These are phyloP conservation scores for Tephrocybe sp. DNA, from an alignment of 768 basidiomycete species.

Conservation along the genomic window DNA sequence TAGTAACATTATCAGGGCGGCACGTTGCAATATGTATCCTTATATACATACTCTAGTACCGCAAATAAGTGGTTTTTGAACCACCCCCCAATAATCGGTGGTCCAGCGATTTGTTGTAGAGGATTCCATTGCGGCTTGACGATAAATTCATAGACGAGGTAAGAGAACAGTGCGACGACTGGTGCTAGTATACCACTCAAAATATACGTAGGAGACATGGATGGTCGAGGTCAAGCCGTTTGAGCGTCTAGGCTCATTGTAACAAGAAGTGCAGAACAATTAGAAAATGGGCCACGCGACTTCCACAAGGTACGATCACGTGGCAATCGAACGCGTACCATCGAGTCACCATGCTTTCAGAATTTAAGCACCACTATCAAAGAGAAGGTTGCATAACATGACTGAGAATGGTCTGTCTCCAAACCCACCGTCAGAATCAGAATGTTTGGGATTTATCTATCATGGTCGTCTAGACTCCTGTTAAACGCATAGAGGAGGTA, in stretches of 20 bases:
- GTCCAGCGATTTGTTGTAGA: slow-evolving; percentile 59
- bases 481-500: too few relatives aligned
- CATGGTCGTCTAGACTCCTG: too few relatives aligned
- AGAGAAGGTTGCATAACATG: too few relatives aligned
- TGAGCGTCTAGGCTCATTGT: not conserved
- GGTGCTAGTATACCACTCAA: slow-evolving; percentile 11
- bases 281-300: slow-evolving; percentile 8
- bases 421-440: too few relatives aligned
- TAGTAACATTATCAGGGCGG: not conserved
- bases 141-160: slow-evolving; percentile 29
- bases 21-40: not conserved
- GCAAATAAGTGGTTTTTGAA: slow-evolving; percentile 54
- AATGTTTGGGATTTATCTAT: too few relatives aligned
- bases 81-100: slow-evolving; percentile 46
- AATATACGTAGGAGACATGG: slow-evolving; percentile 12
- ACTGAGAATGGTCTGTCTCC: too few relatives aligned
- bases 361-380: too few relatives aligned
- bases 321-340: too few relatives aligned
- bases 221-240: not conserved
- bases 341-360: too few relatives aligned
- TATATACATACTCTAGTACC: slow-evolving; percentile 55
- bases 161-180: slow-evolving; percentile 14
- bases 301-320: slow-evolving; percentile 2
- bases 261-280: not conserved
- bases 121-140: slow-evolving; percentile 41